Evolutionary conservation across 1,284 basidiomycete genomes (phyloP).

Genomic region (Naganishia sp.): DNA sequence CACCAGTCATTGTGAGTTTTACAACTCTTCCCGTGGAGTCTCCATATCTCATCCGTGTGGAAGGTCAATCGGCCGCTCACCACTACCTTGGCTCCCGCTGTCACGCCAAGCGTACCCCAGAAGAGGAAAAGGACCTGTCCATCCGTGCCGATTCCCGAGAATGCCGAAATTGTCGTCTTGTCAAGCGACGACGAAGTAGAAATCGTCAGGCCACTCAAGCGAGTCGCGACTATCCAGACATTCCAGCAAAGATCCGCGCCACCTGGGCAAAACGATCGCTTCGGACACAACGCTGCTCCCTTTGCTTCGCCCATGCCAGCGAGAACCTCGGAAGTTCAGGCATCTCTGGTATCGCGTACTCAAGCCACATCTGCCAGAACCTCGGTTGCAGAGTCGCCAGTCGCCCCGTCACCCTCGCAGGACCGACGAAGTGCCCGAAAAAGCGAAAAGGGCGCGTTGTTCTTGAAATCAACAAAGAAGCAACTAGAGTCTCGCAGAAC

Average conservation of each 20-base stretch:
- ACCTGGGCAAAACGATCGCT: not conserved
- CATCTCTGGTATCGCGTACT: too few species aligned
- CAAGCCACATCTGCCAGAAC: not conserved
- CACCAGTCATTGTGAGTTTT: too few species aligned
- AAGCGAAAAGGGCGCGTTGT: constrained; percentile 7
- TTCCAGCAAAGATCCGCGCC: not conserved
- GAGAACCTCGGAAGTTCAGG: too few species aligned
- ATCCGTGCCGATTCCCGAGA: constrained; percentile 3
- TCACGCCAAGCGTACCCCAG: too few species aligned
- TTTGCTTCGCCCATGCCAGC: not conserved
- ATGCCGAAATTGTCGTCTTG: not conserved
- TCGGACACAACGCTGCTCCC: not conserved
- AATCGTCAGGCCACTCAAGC: constrained; percentile 14
- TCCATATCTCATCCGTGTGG: too few species aligned
- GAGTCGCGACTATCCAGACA: not conserved
- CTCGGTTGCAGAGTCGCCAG: not conserved
- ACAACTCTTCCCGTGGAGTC: too few species aligned
- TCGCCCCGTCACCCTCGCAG: not conserved
- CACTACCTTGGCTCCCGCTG: too few species aligned
- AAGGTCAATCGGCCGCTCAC: too few species aligned
- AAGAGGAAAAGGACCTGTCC: constrained; percentile 4
- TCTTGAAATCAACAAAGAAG: constrained; percentile 20
- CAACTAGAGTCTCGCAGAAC: constrained; percentile 16
- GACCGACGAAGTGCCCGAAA: too few species aligned
- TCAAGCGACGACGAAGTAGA: constrained; percentile 18